Percentiles rank a stretch among this genome's conserved stretches.
Evolutionary conservation across 257 asterid genomes (phyloP).

Genomic region (Datura wrightii): DNA sequence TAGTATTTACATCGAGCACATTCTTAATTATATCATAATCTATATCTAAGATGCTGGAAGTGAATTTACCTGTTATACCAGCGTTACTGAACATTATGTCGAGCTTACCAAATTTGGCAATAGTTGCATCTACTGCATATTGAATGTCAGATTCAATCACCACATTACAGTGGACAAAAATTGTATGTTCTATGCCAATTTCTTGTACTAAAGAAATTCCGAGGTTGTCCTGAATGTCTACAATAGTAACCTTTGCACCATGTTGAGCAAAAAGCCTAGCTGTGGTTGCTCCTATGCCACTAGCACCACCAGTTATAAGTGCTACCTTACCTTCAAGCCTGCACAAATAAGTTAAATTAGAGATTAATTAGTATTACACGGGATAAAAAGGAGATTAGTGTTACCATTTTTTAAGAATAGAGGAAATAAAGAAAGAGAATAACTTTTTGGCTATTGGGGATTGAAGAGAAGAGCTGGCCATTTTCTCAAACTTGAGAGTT

Average conservation of each 20-base stretch:
- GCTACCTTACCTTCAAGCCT: background rate
- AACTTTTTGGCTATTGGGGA: background rate
- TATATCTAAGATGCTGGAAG: background rate
- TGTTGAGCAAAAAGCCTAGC: background rate
- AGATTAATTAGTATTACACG: too few relatives aligned
- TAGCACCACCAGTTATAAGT: background rate
- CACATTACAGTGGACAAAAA: background rate
- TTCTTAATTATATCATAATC: background rate
- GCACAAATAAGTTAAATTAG: background rate
- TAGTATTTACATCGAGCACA: background rate
- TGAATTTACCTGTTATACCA: background rate
- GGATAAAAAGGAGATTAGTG: background rate
- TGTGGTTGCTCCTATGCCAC: background rate
- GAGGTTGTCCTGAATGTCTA: background rate
- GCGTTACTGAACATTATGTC: conserved; percentile 31
- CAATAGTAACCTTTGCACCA: background rate
- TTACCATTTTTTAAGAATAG: too few relatives aligned
- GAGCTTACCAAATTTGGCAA: background rate
- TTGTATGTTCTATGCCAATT: background rate
- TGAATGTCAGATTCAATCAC: background rate
- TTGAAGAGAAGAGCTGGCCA: background rate
- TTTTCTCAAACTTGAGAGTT: background rate
- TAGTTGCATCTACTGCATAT: background rate
- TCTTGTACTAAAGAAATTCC: background rate
- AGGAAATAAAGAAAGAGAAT: background rate